Evolutionary conservation across 768 basidiomycete species (phyloP), one percentile per base, ranked within the genome.

Genomic region (Leccinum variicolor): DNA sequence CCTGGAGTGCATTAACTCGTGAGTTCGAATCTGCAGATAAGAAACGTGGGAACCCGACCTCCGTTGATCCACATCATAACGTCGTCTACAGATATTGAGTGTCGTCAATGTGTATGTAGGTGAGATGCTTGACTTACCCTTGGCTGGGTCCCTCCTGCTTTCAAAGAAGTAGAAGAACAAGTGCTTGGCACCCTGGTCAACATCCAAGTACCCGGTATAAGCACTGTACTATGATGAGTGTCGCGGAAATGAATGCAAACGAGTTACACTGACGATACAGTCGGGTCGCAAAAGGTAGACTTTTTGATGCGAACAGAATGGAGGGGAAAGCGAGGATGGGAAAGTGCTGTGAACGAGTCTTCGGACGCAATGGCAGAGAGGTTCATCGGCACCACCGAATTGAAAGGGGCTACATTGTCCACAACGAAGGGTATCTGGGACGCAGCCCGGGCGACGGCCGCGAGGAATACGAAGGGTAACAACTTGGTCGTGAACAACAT

Each of bases 31-130:
- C 50, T 48, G 17, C 48, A 57, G 31, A 23, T 39, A 11, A 54
- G 52, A 50, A 25, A 19, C 17, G 45, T 11, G n/a, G 6, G 28
- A 25, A 74, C 75, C 29, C 73, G 72, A 73, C 71, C 85, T 71
- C 84, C 85, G 52, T 86, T 86, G 45, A 85, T 85, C 84, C 85
- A 86, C 82, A 87, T 84, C 73, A 86, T 77, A 26, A 85, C 80
- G 69, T 86, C 84, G 64, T 86, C 86, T 77, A 47, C 8, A 48
- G 46, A 11, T 1, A 3, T 15, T 46, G 25, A 33, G 17, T 14
- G 29, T 58, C 13, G 17, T 34, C 14, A 3, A 11, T 36, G 25
- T 28, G 7, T 31, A 31, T 15, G 7, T 11, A 23, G 13, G 14
- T 29, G 19, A 7, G 31, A 53, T 29, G 26, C 6, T 48, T 14